Conservation (phyloP, 768 basidiomycete genomes). For the Lactarius akahatsu region DNA sequence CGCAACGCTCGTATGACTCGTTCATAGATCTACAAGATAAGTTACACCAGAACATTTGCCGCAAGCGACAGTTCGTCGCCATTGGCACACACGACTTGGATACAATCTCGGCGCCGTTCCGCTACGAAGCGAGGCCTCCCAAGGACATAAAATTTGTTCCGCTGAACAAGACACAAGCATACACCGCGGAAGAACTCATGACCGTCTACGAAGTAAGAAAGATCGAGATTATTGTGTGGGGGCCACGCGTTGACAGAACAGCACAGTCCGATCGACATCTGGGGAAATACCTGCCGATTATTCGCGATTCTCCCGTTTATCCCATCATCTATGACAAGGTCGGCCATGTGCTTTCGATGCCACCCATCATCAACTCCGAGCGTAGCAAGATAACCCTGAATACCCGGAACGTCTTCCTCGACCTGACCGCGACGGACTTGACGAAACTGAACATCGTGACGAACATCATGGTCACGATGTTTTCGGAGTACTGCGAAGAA, state of each 20-base stretch:
- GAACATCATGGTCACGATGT: slow-evolving; percentile 96
- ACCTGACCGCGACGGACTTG: slow-evolving; percentile 94
- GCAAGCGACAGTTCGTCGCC: slow-evolving; percentile 85
- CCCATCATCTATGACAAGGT: slow-evolving; percentile 94
- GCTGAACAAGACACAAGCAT: slow-evolving; percentile 72
- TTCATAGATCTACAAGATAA: slow-evolving; percentile 99
- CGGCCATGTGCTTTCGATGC: slow-evolving; percentile 91
- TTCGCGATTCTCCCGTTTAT: slow-evolving; percentile 93
- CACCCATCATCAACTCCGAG: slow-evolving; percentile 97
- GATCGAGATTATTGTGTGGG: neutral
- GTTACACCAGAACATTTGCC: slow-evolving; percentile 92
- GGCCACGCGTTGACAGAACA: slow-evolving; percentile 5
- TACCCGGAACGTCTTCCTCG: slow-evolving; percentile 93
- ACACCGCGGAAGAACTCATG: slow-evolving; percentile 92
- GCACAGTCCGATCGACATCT: slow-evolving; percentile 88
- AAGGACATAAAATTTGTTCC: slow-evolving; percentile 91
- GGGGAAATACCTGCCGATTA: slow-evolving; percentile 84
- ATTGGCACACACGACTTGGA: slow-evolving; percentile 98
- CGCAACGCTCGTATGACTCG: slow-evolving; percentile 83
- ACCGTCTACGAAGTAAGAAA: slow-evolving; percentile 79
- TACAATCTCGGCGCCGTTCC: slow-evolving; percentile 82
- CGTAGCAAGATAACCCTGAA: slow-evolving; percentile 96
- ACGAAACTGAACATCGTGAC: slow-evolving; percentile 96
- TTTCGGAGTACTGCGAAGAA: slow-evolving; percentile 91
- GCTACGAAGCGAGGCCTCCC: slow-evolving; percentile 79